phyloP scores from a whole-genome alignment of 2,329 filamentous ascomycete genomes.

The Pseudogymnoascus sp. region DNA sequence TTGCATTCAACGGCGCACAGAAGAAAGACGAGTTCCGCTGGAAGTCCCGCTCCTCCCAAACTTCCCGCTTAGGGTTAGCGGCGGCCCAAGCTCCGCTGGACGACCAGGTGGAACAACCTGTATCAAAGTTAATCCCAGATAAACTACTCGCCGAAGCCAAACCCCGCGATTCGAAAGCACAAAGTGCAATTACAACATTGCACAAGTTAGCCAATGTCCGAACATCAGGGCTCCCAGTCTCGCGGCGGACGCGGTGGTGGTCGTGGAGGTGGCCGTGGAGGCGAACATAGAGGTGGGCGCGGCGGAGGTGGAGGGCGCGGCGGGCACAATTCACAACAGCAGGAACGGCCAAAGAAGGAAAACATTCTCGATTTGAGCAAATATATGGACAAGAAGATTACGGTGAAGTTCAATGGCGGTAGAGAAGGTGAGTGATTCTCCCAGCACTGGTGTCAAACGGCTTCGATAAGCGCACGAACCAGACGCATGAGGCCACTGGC shows the following conservation, averaged over 20 bases:
- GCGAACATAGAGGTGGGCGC: slow-evolving; percentile 34
- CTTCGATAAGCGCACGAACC: neutral
- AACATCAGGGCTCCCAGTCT: slow-evolving; percentile 5
- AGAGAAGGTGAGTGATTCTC: slow-evolving; percentile 61
- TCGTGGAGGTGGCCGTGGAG: slow-evolving; percentile 25
- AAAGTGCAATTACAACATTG: slow-evolving; percentile 10
- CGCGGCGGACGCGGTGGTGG: slow-evolving; percentile 36
- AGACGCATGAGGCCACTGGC: neutral
- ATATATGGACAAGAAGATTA: slow-evolving; percentile 95
- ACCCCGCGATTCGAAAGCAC: slow-evolving; percentile 7
- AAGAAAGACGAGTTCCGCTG: neutral
- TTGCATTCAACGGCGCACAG: neutral
- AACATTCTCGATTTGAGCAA: slow-evolving; percentile 93
- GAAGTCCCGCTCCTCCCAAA: slow-evolving; percentile 6
- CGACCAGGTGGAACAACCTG: slow-evolving; percentile 3
- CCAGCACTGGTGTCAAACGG: neutral
- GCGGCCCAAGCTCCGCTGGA: slow-evolving; percentile 7
- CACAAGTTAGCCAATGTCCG: slow-evolving; percentile 6
- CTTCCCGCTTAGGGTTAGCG: slow-evolving; percentile 8
- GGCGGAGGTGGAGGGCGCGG: slow-evolving; percentile 42
- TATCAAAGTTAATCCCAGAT: slow-evolving; percentile 7
- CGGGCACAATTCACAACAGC: slow-evolving; percentile 37
- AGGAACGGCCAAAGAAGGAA: slow-evolving; percentile 90
- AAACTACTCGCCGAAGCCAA: slow-evolving; percentile 1
- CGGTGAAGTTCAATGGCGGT: slow-evolving; percentile 93